Evolutionary conservation across 169 alveolate species (phyloP), one percentile per base, ranked within the genome.

Genomic region (Pseudocohnilembus persalinus): DNA sequence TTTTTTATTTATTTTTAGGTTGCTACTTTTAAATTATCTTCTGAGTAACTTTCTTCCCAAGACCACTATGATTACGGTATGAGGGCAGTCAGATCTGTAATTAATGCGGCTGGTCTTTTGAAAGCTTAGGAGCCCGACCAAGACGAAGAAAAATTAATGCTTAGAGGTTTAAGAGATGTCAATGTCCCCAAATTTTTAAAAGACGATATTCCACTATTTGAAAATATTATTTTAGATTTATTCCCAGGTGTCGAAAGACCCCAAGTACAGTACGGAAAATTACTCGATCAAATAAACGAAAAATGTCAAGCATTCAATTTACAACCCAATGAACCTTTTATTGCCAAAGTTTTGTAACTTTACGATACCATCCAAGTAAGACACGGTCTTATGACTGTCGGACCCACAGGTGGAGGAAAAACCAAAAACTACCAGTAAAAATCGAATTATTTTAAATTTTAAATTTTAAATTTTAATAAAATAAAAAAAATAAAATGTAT

Each of bases 371-470:
- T 95, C 49, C 95, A 96, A 83, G 99, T 98, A 1, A 94, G 99
- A 84, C 99, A 98, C 91, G 99, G 99, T 32, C 93, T 98, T 78
- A 97, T 98, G 99, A 92, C 97, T 24, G 99, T 98, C 6, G 99
- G 99, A 25, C 99, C 99, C 0, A 96, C 99, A 20, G 99, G 99
- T 26, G 99, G 99, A 63, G 99, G 99, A 74, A 98, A 98, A 91
- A 95, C 99, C 25, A 87, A 94, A 68, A 95, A 95, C 85, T 95
- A 95, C 90, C 91, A 96, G 63, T 49, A 49, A 49, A n/a, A n/a
- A n/a, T n/a, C n/a, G n/a, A n/a, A n/a, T n/a, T n/a, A n/a, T n/a
- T n/a, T n/a, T n/a, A n/a, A n/a, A n/a, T n/a, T n/a, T n/a, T n/a
- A n/a, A n/a, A n/a, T n/a, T n/a, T n/a, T n/a, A n/a, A n/a, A n/a